Evolutionary conservation across 2,329 filamentous ascomycete genomes (phyloP).

Genomic region (Chaetomiaceae sp.): DNA sequence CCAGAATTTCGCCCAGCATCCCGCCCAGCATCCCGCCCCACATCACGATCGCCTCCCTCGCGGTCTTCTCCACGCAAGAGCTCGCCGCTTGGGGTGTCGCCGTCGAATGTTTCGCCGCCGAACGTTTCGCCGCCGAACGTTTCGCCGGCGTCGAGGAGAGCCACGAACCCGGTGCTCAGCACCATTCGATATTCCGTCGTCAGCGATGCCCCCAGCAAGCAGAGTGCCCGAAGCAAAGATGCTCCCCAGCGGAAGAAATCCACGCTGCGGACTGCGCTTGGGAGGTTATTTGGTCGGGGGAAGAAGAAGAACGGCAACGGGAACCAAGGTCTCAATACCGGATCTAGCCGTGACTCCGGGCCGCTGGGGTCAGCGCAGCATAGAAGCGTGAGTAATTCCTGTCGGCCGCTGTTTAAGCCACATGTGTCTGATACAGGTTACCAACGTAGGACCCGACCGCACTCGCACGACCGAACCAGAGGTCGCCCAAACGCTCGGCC

Average conservation of each 20-base stretch:
- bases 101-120: conserved; percentile 15
- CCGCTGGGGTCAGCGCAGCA: conserved; percentile 34
- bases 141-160: conserved; percentile 21
- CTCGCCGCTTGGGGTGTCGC: conserved; percentile 17
- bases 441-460: conserved; percentile 34
- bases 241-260: conserved; percentile 51
- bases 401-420: no score
- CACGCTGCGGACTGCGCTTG: conserved; percentile 48
- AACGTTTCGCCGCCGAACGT: conserved; percentile 15
- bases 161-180: conserved; percentile 33
- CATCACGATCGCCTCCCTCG: conserved; percentile 18
- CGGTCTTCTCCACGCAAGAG: conserved; percentile 12
- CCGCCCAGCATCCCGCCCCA: conserved; percentile 16
- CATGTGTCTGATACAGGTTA: conserved; percentile 1
- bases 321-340: conserved; percentile 22
- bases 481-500: conserved; percentile 47
- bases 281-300: conserved; percentile 53
- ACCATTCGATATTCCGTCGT: conserved; percentile 43
- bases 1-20: conserved; percentile 18
- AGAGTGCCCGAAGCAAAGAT: conserved; percentile 29
- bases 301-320: conserved; percentile 41
- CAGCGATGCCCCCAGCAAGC: conserved; percentile 36
- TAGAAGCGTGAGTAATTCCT: conserved; percentile 43
- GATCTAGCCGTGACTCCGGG: conserved; percentile 25
- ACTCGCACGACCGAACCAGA: conserved; percentile 30